These are phyloP conservation scores for Lantana camara DNA, from an alignment of 257 asterid genomes.

Conservation along the genomic window DNA sequence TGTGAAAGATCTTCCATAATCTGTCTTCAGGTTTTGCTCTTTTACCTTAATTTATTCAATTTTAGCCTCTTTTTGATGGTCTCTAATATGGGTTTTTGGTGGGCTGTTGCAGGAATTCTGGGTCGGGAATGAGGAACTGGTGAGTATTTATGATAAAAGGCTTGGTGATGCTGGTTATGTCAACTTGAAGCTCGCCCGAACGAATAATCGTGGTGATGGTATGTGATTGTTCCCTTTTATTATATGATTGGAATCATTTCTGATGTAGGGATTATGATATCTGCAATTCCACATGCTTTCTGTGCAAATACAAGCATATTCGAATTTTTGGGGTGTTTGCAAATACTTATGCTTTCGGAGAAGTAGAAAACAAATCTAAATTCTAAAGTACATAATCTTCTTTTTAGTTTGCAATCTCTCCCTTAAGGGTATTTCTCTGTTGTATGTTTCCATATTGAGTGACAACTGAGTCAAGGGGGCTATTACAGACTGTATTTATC, in stretches of 20 bases:
- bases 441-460: background rate
- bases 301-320: background rate
- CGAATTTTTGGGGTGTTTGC: too few relatives aligned
- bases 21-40: slow-evolving; percentile 82
- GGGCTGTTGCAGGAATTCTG: slow-evolving; percentile 71
- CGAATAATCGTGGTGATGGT: slow-evolving; percentile 99
- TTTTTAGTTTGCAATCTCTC: too few relatives aligned
- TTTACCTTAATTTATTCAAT: background rate
- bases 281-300: background rate
- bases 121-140: slow-evolving; percentile 98
- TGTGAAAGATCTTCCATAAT: slow-evolving; percentile 92
- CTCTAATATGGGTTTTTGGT: slow-evolving; percentile 1
- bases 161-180: slow-evolving; percentile 94
- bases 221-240: slow-evolving; percentile 17
- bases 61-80: slow-evolving; percentile 1
- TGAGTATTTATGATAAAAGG: slow-evolving; percentile 80
- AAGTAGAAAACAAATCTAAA: too few relatives aligned
- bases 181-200: slow-evolving; percentile 85
- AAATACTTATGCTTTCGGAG: too few relatives aligned
- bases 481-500: too few relatives aligned
- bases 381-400: too few relatives aligned
- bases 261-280: background rate
- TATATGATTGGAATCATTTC: background rate
- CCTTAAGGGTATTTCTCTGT: background rate
- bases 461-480: too few relatives aligned